Percentiles rank a stretch among this genome's conserved stretches.
Conservation (phyloP, 2,329 filamentous ascomycete species). For the Xylariaceae sp. region DNA sequence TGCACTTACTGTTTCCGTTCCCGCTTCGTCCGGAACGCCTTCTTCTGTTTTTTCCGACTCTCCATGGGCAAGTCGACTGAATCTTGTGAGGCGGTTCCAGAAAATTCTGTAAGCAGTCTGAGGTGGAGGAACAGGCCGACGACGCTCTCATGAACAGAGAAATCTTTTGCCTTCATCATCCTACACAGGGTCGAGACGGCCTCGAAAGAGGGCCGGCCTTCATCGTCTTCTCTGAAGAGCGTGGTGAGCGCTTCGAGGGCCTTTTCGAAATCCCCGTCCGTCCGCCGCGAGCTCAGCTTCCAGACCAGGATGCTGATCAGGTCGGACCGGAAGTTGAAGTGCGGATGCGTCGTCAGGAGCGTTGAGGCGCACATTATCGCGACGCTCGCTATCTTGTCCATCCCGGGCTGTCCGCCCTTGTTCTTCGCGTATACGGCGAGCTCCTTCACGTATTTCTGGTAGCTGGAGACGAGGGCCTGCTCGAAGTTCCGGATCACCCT, state of each 20-base stretch:
- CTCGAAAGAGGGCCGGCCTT: slow-evolving; percentile 82
- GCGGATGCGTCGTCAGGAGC: slow-evolving; percentile 74
- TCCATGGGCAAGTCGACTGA: slow-evolving; percentile 55
- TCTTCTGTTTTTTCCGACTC: slow-evolving; percentile 67
- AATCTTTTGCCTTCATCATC: slow-evolving; percentile 91
- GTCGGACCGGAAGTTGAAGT: slow-evolving; percentile 94
- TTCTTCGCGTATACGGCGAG: slow-evolving; percentile 63
- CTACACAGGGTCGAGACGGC: slow-evolving; percentile 79
- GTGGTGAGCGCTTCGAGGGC: slow-evolving; percentile 74
- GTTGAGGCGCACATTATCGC: slow-evolving; percentile 83
- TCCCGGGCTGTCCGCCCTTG: slow-evolving; percentile 34
- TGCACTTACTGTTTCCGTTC: slow-evolving; percentile 56
- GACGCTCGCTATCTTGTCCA: slow-evolving; percentile 58
- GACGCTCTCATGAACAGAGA: slow-evolving; percentile 74
- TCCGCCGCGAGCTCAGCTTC: slow-evolving; percentile 67
- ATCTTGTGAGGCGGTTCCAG: slow-evolving; percentile 75
- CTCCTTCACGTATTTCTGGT: slow-evolving; percentile 77
- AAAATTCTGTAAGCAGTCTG: slow-evolving; percentile 81
- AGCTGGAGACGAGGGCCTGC: slow-evolving; percentile 77
- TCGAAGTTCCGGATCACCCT: slow-evolving; percentile 77
- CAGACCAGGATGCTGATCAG: slow-evolving; percentile 80
- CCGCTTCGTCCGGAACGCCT: slow-evolving; percentile 83
- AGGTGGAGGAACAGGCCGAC: slow-evolving; percentile 89
- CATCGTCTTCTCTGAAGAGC: slow-evolving; percentile 80
- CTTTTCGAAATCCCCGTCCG: slow-evolving; percentile 71